phyloP scores from a whole-genome alignment of 2,329 filamentous ascomycete genomes.

The Penicillium sp. region DNA sequence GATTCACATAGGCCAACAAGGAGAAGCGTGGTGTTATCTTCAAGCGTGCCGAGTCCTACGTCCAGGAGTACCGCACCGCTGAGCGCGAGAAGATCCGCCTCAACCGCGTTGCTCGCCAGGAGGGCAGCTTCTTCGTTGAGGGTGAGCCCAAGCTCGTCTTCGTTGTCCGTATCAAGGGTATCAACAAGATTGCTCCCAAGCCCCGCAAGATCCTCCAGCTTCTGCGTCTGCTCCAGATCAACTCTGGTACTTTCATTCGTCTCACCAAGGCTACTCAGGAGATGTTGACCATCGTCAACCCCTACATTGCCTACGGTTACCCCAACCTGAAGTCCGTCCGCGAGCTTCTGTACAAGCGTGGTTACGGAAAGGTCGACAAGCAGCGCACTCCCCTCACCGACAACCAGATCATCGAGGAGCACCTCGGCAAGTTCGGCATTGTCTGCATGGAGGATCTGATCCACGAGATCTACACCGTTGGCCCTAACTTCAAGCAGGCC shows the following conservation, averaged over 20 bases:
- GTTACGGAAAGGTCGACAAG: conserved; percentile 98
- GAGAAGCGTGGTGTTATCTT: conserved; percentile 98
- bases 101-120: conserved; percentile 80
- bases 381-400: conserved; percentile 94
- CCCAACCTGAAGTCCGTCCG: conserved; percentile 99
- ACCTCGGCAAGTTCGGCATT: conserved; percentile 96
- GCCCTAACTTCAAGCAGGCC: conserved; percentile 99
- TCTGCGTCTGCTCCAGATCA: conserved; percentile 99
- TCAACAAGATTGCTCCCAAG: conserved; percentile 99
- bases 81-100: conserved; percentile 99
- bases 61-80: conserved; percentile 97
- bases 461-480: conserved; percentile 98
- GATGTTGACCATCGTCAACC: conserved; percentile 98
- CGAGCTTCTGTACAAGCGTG: conserved; percentile 99
- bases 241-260: conserved; percentile 98
- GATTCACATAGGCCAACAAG: conserved; percentile 75
- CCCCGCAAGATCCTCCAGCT: conserved; percentile 99
- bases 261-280: conserved; percentile 96
- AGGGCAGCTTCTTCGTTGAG: conserved; percentile 89
- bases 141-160: conserved; percentile 97
- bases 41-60: conserved; percentile 99
- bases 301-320: conserved; percentile 98
- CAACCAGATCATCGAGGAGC: conserved; percentile 96
- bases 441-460: conserved; percentile 99
- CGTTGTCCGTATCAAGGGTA: conserved; percentile 99